A percentile compares a stretch with the other conserved stretches of the same genome.
phyloP scores from a whole-genome alignment of 1,284 basidiomycete species.

The Rhodotorula glutinis region DNA sequence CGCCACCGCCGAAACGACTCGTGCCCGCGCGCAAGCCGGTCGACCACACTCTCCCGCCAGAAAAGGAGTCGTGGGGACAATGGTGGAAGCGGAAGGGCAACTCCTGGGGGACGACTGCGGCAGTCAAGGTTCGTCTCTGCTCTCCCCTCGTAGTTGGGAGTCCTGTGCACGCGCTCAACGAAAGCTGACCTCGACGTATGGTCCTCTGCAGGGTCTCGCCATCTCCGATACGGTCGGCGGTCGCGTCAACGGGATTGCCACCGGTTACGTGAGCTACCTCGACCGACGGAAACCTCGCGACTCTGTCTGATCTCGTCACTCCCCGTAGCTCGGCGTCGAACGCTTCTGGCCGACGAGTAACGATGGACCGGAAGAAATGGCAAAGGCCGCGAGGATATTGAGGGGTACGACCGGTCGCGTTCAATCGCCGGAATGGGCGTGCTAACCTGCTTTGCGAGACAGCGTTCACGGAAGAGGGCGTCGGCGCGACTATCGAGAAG shows the following conservation, averaged over 20 bases:
- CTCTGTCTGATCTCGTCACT: neutral
- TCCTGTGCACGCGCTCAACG: too few relatives aligned
- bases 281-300: neutral
- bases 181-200: too few relatives aligned
- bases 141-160: too few relatives aligned
- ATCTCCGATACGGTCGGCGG: conserved; percentile 27
- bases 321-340: conserved; percentile 50
- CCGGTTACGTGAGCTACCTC: neutral
- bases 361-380: conserved; percentile 54
- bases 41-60: conserved; percentile 1
- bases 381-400: conserved; percentile 55
- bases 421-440: too few relatives aligned
- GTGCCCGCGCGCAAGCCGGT: conserved; percentile 7
- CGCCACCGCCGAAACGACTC: conserved; percentile 26
- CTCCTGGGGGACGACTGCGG: conserved; percentile 17
- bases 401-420: conserved; percentile 14
- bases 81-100: conserved; percentile 25
- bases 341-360: conserved; percentile 56
- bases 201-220: conserved; percentile 15
- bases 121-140: conserved; percentile 15
- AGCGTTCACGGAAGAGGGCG: conserved; percentile 46
- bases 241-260: conserved; percentile 16
- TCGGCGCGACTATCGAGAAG: conserved; percentile 42
- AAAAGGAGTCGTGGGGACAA: conserved; percentile 26
- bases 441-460: conserved; percentile 12